Evolutionary conservation across 1,284 basidiomycete species (phyloP), one percentile per base, ranked within the genome.

Genomic region (Heliocybe sulcata): DNA sequence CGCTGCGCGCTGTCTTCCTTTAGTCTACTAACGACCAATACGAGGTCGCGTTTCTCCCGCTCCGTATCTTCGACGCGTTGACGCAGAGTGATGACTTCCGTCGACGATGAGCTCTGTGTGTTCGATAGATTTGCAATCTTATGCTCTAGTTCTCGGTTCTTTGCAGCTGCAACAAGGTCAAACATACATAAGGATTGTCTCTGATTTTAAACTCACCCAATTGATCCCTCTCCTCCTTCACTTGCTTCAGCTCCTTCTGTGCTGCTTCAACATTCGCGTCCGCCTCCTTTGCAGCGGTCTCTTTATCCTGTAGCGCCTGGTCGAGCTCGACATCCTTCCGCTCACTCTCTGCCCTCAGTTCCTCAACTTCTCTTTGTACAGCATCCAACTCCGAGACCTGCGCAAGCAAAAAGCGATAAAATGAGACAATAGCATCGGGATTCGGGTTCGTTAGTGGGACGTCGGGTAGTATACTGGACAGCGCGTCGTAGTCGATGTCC

Each of bases 251-350:
- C 60, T 91, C 82, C 27, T 74, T 73, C 58, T 81, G 79, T 2
- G 77, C 65, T 45, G 62, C 60, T 56, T 83, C 79, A 26, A 83
- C 57, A 1, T 77, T 68, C 0, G 62, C 61, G 60, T 87, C 83
- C 3, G 82, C 64, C 31, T 87, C 83, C 53, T 74, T 78, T 2
- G 77, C 66, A 51, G 75, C 67, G 8, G 73, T 77, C 63, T 90
- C 87, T 52, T 76, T 77, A 65, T 91, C 88, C 64, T 90, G 85
- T 47, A 89, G 66, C 23, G 84, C 82, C 68, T 90, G 86, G 66
- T 92, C 90, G 49, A 90, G 72, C 63, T 91, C 88, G 2, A 91
- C 74, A 47, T 90, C 87, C 65, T 84, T 85, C 68, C 77, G 78
- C 63, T 85, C 80, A 11, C 76, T 65, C 55, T 84, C 81, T 2